Conservation (phyloP, 1,284 basidiomycete genomes). For the Waitea zeae region DNA sequence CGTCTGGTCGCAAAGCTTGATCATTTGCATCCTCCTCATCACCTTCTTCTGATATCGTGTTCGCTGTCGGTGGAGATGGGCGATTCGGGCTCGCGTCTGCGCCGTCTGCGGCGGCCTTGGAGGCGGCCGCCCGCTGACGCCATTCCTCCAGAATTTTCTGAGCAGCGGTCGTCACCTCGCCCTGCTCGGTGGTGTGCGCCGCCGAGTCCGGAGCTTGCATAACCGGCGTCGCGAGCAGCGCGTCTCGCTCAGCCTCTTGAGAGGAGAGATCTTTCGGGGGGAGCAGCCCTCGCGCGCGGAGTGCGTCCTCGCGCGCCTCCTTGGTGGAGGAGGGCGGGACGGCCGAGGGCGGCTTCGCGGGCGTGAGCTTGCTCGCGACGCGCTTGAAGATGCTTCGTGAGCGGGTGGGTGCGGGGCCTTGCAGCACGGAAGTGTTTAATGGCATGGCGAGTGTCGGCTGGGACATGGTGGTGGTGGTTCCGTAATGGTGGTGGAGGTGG, state of each 20-base stretch:
- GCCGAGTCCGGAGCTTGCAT: not conserved
- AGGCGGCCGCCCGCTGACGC: too few species aligned
- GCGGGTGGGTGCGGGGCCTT: too few species aligned
- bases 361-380: not conserved
- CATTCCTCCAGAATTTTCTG: not conserved
- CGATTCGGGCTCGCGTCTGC: too few species aligned
- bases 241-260: slow-evolving; percentile 28
- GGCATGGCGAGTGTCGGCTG: too few species aligned
- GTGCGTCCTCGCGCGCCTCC: slow-evolving; percentile 25
- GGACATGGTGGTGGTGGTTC: too few species aligned
- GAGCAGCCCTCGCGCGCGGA: slow-evolving; percentile 32
- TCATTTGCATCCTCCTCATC: too few species aligned
- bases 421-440: too few species aligned
- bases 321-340: not conserved
- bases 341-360: not conserved
- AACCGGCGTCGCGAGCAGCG: slow-evolving; percentile 12
- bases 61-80: too few species aligned
- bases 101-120: too few species aligned
- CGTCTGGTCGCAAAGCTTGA: too few species aligned
- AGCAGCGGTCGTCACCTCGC: not conserved
- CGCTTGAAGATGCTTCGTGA: slow-evolving; percentile 1
- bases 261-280: slow-evolving; percentile 30
- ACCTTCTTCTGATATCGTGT: too few species aligned
- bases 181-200: not conserved
- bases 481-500: too few species aligned